Percentiles rank a stretch among this genome's conserved stretches.
Evolutionary conservation across 306 rosid species (phyloP).

Genomic region (Hippophae rhamnoides): DNA sequence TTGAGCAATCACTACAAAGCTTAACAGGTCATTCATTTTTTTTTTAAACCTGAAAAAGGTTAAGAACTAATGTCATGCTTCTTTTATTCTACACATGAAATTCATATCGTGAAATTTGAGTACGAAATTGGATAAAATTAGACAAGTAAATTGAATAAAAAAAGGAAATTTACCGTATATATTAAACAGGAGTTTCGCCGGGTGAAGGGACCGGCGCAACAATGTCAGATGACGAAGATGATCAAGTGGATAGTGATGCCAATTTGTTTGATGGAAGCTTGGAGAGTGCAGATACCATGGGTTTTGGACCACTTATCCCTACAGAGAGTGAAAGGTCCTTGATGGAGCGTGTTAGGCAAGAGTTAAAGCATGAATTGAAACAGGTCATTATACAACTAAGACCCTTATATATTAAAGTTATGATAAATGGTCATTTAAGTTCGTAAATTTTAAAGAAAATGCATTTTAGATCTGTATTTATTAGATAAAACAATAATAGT

Average conservation of each 20-base stretch:
- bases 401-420: too few relatives aligned
- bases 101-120: too few relatives aligned
- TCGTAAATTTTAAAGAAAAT: too few relatives aligned
- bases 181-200: slow-evolving; percentile 54
- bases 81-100: too few relatives aligned
- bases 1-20: slow-evolving; percentile 76
- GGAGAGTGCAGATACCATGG: slow-evolving; percentile 63
- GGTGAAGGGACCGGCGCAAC: slow-evolving; percentile 88
- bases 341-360: slow-evolving; percentile 92
- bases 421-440: too few relatives aligned
- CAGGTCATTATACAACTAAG: slow-evolving; percentile 33
- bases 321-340: slow-evolving; percentile 86
- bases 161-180: too few relatives aligned
- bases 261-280: slow-evolving; percentile 56
- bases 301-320: slow-evolving; percentile 85
- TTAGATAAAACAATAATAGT: too few relatives aligned
- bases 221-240: slow-evolving; percentile 85
- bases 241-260: slow-evolving; percentile 61
- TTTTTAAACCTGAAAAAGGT: too few relatives aligned
- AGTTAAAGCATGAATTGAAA: slow-evolving; percentile 67
- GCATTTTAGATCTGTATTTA: too few relatives aligned
- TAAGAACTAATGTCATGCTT: too few relatives aligned
- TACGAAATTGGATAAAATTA: too few relatives aligned
- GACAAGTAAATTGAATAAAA: too few relatives aligned
- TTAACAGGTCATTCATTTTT: slow-evolving; percentile 49